Percentiles rank a stretch among this genome's conserved stretches.
Conservation (phyloP, 371 early-diverging fungal species). For the Mucor plumbeus region DNA sequence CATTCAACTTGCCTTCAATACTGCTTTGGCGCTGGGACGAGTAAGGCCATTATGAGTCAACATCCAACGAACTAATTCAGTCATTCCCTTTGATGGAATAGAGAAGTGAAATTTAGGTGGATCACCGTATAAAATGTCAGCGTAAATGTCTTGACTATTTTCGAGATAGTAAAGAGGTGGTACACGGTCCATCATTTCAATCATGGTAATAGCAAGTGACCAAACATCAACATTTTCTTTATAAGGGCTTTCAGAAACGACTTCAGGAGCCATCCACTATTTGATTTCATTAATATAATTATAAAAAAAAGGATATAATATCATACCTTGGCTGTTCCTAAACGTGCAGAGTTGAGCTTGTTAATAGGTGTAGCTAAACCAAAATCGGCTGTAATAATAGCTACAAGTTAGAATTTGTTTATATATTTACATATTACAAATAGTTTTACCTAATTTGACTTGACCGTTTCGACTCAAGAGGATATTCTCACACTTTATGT, state of each 20-base stretch:
- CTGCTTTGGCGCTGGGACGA: constrained; percentile 47
- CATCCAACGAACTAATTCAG: constrained; percentile 48
- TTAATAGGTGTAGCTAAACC: constrained; percentile 52
- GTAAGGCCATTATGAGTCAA: constrained; percentile 38
- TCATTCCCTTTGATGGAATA: constrained; percentile 40
- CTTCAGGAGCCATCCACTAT: constrained; percentile 63
- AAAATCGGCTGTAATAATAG: constrained; percentile 45
- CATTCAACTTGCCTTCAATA: constrained; percentile 35
- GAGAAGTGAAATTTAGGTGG: constrained; percentile 53
- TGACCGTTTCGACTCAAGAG: constrained; percentile 48
- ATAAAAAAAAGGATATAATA: not conserved
- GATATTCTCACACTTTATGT: constrained; percentile 60
- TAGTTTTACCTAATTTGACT: constrained; percentile 50
- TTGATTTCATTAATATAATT: not conserved
- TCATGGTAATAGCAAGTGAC: constrained; percentile 56
- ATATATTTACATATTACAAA: not conserved
- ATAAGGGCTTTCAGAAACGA: constrained; percentile 46
- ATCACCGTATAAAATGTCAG: constrained; percentile 49
- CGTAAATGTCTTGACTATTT: constrained; percentile 48
- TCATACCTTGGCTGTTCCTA: constrained; percentile 55
- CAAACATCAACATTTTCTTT: constrained; percentile 56
- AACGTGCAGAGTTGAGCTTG: constrained; percentile 35
- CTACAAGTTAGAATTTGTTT: not conserved
- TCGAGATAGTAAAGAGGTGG: constrained; percentile 58
- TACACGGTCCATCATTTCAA: constrained; percentile 62